A percentile compares a stretch with the other conserved stretches of the same genome.
These are phyloP conservation scores for Sarocladiaceae sp. DNA, from an alignment of 2,329 filamentous ascomycete genomes.

Conservation along the genomic window DNA sequence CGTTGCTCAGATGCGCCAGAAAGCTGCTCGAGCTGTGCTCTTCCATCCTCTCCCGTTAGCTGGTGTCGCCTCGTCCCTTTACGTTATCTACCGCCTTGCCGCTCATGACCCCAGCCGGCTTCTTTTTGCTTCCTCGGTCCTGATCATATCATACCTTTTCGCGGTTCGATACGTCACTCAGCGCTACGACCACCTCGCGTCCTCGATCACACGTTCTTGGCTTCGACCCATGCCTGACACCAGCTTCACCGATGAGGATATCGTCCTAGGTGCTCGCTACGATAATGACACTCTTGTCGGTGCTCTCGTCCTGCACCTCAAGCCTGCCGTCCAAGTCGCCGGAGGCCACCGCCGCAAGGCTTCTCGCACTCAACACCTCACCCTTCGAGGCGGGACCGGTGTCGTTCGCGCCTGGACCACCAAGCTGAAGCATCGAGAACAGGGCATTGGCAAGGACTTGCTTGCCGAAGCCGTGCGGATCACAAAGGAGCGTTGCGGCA, in stretches of 20 bases:
- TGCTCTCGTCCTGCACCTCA: constrained; percentile 63
- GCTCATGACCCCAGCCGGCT: constrained; percentile 48
- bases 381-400: constrained; percentile 56
- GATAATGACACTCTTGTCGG: constrained; percentile 64
- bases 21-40: constrained; percentile 58
- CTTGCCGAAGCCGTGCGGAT: constrained; percentile 68
- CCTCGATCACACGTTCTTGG: constrained; percentile 59
- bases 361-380: constrained; percentile 30
- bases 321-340: constrained; percentile 27
- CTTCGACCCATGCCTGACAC: constrained; percentile 27
- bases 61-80: constrained; percentile 39
- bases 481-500: constrained; percentile 65
- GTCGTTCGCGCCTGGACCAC: constrained; percentile 83
- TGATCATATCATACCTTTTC: constrained; percentile 60
- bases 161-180: constrained; percentile 55
- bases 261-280: constrained; percentile 62
- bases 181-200: constrained; percentile 60
- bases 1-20: constrained; percentile 75
- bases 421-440: constrained; percentile 60
- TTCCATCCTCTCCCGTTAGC: constrained; percentile 55
- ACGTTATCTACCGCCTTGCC: constrained; percentile 40
- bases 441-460: constrained; percentile 68
- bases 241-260: constrained; percentile 30
- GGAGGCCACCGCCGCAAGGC: constrained; percentile 25
- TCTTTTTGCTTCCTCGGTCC: constrained; percentile 52